These are phyloP conservation scores for Podila minutissima DNA, from an alignment of 192 early-diverging fungal genomes.

Conservation along the genomic window DNA sequence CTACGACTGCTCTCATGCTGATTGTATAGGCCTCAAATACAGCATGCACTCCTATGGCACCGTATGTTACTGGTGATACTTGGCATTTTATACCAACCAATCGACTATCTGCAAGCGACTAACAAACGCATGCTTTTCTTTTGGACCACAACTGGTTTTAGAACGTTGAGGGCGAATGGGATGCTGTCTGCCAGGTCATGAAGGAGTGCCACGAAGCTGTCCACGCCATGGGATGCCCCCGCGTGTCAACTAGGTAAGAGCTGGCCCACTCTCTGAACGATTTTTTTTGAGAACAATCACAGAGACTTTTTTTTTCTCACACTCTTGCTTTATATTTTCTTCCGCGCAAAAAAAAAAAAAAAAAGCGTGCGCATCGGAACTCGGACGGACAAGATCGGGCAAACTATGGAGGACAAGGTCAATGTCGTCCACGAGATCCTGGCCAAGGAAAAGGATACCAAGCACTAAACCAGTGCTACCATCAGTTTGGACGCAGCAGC, in stretches of 20 bases:
- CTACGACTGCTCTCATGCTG: neutral
- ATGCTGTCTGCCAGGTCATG: constrained; percentile 48
- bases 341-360: neutral
- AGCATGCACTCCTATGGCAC: constrained; percentile 52
- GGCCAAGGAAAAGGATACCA: constrained; percentile 12
- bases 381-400: constrained; percentile 44
- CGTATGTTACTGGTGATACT: constrained; percentile 6
- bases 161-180: constrained; percentile 50
- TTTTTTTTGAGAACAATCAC: neutral
- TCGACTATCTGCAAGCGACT: too few species aligned
- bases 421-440: constrained; percentile 49
- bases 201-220: constrained; percentile 51
- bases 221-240: constrained; percentile 50
- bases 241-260: constrained; percentile 44
- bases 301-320: neutral
- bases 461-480: neutral
- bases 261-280: neutral
- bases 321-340: neutral
- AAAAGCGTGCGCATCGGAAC: constrained; percentile 45
- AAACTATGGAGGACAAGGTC: constrained; percentile 48
- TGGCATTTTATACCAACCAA: too few species aligned
- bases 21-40: constrained; percentile 20
- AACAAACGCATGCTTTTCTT: too few species aligned
- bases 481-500: neutral
- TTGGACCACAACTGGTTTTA: neutral